Evolutionary conservation across 2,329 filamentous ascomycete species (phyloP).

Genomic region (Fusarium illudens): DNA sequence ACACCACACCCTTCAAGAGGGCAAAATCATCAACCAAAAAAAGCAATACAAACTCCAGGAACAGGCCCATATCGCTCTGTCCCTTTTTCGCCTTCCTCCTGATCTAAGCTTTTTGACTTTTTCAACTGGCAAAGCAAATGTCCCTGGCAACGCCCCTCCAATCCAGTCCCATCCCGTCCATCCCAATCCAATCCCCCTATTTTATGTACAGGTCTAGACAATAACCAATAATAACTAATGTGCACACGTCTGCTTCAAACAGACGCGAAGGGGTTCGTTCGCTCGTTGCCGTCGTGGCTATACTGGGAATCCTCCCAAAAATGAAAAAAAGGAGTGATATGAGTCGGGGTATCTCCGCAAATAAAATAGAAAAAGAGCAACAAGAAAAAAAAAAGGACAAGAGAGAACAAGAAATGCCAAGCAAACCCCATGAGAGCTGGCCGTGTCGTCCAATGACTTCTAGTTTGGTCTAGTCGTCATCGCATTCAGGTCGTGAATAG

Average conservation of each 20-base stretch:
- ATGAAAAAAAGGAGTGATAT: constrained; percentile 38
- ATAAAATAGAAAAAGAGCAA: constrained; percentile 4
- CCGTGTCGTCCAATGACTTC: constrained; percentile 26
- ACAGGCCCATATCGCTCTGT: constrained; percentile 17
- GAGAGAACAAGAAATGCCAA: constrained; percentile 30
- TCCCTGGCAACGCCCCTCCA: constrained; percentile 35
- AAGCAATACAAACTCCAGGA: constrained; percentile 34
- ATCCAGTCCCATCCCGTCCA: constrained; percentile 1
- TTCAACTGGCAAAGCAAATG: constrained; percentile 26
- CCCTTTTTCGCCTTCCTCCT: constrained; percentile 29
- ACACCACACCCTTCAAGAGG: constrained; percentile 16
- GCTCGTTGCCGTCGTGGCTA: constrained; percentile 39
- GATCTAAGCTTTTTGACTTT: constrained; percentile 40
- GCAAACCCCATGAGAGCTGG: constrained; percentile 33
- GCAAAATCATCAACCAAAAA: constrained; percentile 19
- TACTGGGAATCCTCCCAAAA: constrained; percentile 22
- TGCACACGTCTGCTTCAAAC: constrained; percentile 15
- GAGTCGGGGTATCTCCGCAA: constrained; percentile 43
- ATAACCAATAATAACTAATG: constrained; percentile 34
- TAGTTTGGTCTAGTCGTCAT: constrained; percentile 36
- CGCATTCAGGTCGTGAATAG: constrained; percentile 37
- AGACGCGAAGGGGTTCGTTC: constrained; percentile 18
- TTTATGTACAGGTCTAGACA: constrained; percentile 41
- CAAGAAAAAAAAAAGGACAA: constrained; percentile 22
- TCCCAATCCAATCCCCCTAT: no score